Conservation (phyloP, 106 monocot genomes). For the Dioscorea zingiberensis region DNA sequence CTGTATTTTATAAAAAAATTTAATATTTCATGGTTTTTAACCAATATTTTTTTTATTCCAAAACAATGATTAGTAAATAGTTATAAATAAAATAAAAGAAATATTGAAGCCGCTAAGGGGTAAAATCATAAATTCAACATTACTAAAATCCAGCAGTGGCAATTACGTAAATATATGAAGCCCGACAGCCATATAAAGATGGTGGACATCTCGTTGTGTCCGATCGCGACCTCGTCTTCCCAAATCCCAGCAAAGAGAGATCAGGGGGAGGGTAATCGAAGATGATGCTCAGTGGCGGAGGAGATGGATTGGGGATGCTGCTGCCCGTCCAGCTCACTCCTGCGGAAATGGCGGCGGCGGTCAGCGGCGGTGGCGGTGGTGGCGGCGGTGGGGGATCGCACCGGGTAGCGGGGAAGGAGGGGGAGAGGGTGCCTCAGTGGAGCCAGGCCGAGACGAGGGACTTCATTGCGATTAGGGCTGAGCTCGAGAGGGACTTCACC, state of each 20-base stretch:
- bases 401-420: conserved; percentile 12
- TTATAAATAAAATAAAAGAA: no score
- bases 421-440: conserved; percentile 74
- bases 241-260: background rate
- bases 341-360: background rate
- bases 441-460: conserved; percentile 73
- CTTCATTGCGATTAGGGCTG: conserved; percentile 65
- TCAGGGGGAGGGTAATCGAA: background rate
- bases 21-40: no score
- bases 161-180: background rate
- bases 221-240: background rate
- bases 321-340: conserved; percentile 11
- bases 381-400: conserved; percentile 8
- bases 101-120: no score
- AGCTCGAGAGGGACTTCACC: conserved; percentile 56
- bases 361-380: background rate
- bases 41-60: no score
- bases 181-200: no score
- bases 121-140: no score
- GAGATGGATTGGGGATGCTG: conserved; percentile 22
- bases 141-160: background rate
- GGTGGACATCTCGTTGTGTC: no score
- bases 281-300: conserved; percentile 27
- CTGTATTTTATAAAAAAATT: no score
- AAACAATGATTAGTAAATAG: no score